Evolutionary conservation across 2,329 filamentous ascomycete genomes (phyloP), one percentile per base, ranked within the genome.

Genomic region (Scytalidium sp.): DNA sequence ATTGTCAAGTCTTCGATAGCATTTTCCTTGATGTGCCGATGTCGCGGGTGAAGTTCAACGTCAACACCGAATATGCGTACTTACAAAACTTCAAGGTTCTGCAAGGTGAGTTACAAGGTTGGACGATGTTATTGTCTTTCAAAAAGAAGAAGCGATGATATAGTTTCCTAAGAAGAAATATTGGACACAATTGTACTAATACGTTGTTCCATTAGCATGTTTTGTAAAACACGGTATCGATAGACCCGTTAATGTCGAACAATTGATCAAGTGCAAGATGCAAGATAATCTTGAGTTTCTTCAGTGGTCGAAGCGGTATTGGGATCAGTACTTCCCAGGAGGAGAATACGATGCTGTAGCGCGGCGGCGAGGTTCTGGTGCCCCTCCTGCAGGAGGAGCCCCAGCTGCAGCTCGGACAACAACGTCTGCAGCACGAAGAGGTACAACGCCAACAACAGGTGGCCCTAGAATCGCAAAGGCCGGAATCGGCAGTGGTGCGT

Each of bases 221-320:
- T 97, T 97, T 67, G 79, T 84, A 55, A 88, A 88, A 70, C 92
- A 97, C 73, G 78, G 84, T 57, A 81, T 99, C 75, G 92, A 97
- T 63, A 91, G 91, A 68, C 87, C 88, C 22, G 85, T 99, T 61
- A 90, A 90, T 52, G 90, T 97, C 67, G 84, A 96, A 70, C 78
- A 81, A 51, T 84, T 99, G 52, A 83, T 94, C 63, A 99, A 97
- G 73, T 99, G 94, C 80, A 97, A 96, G 79, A 99, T 99, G 93
- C 94, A 99, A 80, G 94, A 99, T 72, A 99, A 99, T 76, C 88
- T 99, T 62, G 94, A 97, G 68, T 99, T 99, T 70, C 79, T 99
- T 53, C 94, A 99, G 75, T 99, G 91, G 88, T 86, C 86, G 52
- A 99, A 99, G 81, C 80, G 81, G 61, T 97, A 91, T 76, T 99